Evolutionary conservation across 2,329 filamentous ascomycete species (phyloP), one percentile per base, ranked within the genome.

Genomic region (Cladobotryum mycophilum): DNA sequence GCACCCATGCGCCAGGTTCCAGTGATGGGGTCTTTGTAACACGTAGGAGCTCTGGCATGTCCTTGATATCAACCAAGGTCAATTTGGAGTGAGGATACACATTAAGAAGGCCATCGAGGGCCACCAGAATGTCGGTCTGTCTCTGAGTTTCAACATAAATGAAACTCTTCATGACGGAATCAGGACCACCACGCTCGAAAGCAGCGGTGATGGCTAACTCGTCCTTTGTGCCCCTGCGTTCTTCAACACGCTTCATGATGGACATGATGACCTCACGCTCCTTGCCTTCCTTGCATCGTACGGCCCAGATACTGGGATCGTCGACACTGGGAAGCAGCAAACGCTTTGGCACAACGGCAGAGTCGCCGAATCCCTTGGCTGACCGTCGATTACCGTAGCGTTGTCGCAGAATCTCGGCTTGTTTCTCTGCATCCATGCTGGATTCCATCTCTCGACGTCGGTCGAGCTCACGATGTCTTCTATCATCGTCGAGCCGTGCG

Each of bases 1-100:
- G 89, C 47, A 97, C 92, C 80, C 93, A 99, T 36, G 89, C 89
- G 56, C 92, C 92, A 9, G 86, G 87, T 60, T 93, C 84, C 34
- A 99, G 75, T 22, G 84, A 84, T 44, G 90, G 88, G 3, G 87
- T 92, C 72, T 96, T 96, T 54, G 83, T 85, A 25, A 95, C 89
- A 47, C 90, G 84, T 15, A 99, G 77, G n/a, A 99, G 79, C 69
- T 97, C 93, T 2, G 93, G 92, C 85, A 96, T 96, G 69, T 99
- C 93, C 67, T 95, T 95, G 62, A 97, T 90, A 45, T 93, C 89
- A 40, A 99, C 89, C 47, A 97, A 75, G 41, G 91, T 81, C 72
- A 93, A 85, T 69, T 90, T 93, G 25, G 82, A 86, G 51, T 89
- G 84, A 48, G 92, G 88, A 66, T 96, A 99, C 36, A 95, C 87